phyloP scores from a whole-genome alignment of 768 basidiomycete genomes.

The Mycena sanguinolenta region DNA sequence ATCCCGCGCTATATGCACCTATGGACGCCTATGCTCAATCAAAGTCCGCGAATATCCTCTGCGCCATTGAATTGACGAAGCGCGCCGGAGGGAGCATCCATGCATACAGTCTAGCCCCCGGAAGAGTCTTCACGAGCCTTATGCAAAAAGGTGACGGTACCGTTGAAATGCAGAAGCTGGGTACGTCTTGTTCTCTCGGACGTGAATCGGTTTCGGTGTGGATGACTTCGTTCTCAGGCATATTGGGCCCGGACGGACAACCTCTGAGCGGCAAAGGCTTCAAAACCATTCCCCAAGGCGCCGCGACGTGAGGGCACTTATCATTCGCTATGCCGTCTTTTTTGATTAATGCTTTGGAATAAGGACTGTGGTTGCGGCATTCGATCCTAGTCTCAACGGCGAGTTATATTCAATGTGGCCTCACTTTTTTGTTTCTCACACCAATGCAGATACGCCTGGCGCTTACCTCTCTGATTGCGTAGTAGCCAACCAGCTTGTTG shows the following conservation, averaged over 20 bases:
- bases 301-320: constrained; percentile 23
- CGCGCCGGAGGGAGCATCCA: constrained; percentile 8
- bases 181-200: neutral
- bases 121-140: constrained; percentile 15
- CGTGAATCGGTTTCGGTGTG: too few species aligned
- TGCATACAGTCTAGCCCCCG: constrained; percentile 20
- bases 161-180: neutral
- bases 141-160: neutral
- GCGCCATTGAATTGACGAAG: constrained; percentile 21
- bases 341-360: neutral
- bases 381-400: constrained; percentile 28
- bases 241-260: constrained; percentile 15
- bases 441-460: constrained; percentile 2
- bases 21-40: constrained; percentile 1
- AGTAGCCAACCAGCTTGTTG: constrained; percentile 5
- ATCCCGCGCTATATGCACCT: neutral
- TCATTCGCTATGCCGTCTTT: neutral
- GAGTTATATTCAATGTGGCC: neutral
- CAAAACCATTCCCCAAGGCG: constrained; percentile 11
- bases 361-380: constrained; percentile 28
- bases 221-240: too few species aligned
- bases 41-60: constrained; percentile 26
- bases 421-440: too few species aligned
- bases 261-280: neutral
- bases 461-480: constrained; percentile 12